Base-by-base conservation (phyloP, 2,329 filamentous ascomycete genomes). In the Fusarium bulbicola region DNA sequence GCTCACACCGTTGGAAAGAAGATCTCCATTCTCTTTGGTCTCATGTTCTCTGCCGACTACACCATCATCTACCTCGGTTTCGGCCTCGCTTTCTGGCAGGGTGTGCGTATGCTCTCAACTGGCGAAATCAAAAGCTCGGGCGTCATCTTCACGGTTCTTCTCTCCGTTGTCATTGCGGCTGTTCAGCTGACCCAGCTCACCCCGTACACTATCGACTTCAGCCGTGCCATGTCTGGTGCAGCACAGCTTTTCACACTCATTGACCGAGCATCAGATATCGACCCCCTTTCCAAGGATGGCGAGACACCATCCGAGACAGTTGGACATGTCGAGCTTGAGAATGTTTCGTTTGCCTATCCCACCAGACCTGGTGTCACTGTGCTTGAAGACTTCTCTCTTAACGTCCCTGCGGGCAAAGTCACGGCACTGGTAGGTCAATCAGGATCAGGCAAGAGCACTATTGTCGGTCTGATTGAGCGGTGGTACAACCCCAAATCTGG, bases 31-130 rank as follows among this genome's bases (percentile, higher is more conserved):
- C 74, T 84, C 6, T 80, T 80, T 50, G 84, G 81, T 11, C 67
- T 83, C 18, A 73, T 85, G 59, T 85, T 84, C 69, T 81, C 80
- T 5, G 74, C 71, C 7, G 80, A 84, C 68, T 85, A 84, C 59
- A 80, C 80, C 52, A 80, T 84, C 63, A 82, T 85, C 50, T 85
- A 84, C 43, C 76, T 81, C 4, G 84, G 83, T 15, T 84, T 84
- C 50, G 83, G 80, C 4, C 78, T 86, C 11, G 82, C 82, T 13
- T 86, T 86, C 59, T 86, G 84, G 84, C 84, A 85, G 63, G 84
- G 84, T 14, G 74, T 85, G 40, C 77, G 75, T 34, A 81, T 85
- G 78, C 76, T 81, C 21, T 74, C 78, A 15, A 75, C 74, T 3
- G 83, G 83, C 18, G 81, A 84, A 59, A 82, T 86, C 32, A 43